Conservation (phyloP, 2,329 filamentous ascomycete species). For the Calonectria montana region DNA sequence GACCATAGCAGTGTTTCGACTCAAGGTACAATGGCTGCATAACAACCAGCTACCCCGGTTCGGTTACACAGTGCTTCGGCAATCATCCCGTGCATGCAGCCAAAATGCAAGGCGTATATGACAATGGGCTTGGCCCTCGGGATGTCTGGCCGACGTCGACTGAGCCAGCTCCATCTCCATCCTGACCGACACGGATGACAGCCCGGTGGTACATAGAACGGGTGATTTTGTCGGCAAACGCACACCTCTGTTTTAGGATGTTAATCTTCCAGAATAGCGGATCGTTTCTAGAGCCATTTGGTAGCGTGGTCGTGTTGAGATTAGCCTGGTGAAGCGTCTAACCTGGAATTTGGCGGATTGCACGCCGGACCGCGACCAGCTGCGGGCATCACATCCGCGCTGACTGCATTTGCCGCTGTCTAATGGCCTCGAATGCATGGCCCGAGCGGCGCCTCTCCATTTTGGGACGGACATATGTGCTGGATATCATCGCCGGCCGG, state of each 20-base stretch:
- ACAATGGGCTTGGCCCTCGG: constrained; percentile 17
- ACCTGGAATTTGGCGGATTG: neutral
- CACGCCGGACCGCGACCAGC: neutral
- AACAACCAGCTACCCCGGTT: neutral
- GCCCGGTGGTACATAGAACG: neutral
- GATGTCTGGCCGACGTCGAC: neutral
- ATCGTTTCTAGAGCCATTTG: constrained; percentile 17
- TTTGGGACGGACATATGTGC: neutral
- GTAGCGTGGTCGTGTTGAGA: constrained; percentile 3
- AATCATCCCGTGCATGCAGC: constrained; percentile 2
- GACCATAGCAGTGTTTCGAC: neutral
- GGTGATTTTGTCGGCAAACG: constrained; percentile 15
- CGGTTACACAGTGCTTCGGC: constrained; percentile 1
- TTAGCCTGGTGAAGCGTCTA: constrained; percentile 11
- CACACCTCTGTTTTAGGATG: constrained; percentile 1
- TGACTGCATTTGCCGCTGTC: constrained; percentile 7
- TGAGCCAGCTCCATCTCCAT: neutral
- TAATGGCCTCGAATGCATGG: neutral
- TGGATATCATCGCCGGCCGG: neutral
- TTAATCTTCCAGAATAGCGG: constrained; percentile 27
- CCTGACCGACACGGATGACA: constrained; percentile 14
- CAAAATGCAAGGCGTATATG: constrained; percentile 21
- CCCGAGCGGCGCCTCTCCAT: neutral
- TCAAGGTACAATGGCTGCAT: neutral
- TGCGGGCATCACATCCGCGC: constrained; percentile 3